phyloP scores from a whole-genome alignment of 805 yeast species.

The Lipomyces spencermartinsiae region DNA sequence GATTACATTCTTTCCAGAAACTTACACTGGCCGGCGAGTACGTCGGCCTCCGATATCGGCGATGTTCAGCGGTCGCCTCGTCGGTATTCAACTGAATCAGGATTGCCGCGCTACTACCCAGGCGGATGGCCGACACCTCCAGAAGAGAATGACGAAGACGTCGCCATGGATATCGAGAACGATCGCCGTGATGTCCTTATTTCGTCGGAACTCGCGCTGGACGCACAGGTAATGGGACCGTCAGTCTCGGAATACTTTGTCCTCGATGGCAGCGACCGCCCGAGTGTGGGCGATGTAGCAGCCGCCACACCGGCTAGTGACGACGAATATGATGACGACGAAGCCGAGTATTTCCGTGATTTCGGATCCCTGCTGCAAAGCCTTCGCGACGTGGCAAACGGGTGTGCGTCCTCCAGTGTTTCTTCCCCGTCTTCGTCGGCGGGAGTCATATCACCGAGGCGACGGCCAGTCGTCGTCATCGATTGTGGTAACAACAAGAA shows the following conservation, averaged over 20 bases:
- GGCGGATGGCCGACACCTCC: constrained; percentile 5
- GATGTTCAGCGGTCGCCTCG: not conserved
- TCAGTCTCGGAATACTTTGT: constrained; percentile 29
- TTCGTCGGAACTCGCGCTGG: constrained; percentile 24
- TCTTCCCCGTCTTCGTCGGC: not conserved
- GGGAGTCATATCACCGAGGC: not conserved
- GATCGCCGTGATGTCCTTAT: constrained; percentile 11
- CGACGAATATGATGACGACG: constrained; percentile 16
- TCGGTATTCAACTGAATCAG: not conserved
- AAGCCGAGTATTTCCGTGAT: constrained; percentile 22
- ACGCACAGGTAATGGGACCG: constrained; percentile 28
- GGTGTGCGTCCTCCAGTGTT: constrained; percentile 7
- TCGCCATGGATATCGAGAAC: not conserved
- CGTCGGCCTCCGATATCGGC: not conserved
- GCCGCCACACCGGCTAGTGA: not conserved
- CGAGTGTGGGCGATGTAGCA: not conserved
- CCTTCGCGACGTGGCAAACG: constrained; percentile 4
- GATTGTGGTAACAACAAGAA: not conserved
- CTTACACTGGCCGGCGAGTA: not conserved
- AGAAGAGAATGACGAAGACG: constrained; percentile 12
- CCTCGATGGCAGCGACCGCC: constrained; percentile 9
- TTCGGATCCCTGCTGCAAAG: constrained; percentile 16
- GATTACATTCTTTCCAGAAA: not conserved
- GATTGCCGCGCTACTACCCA: not conserved
- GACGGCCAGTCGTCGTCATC: not conserved